These are phyloP conservation scores for Gyrodon lividus DNA, from an alignment of 768 basidiomycete species.

Conservation along the genomic window DNA sequence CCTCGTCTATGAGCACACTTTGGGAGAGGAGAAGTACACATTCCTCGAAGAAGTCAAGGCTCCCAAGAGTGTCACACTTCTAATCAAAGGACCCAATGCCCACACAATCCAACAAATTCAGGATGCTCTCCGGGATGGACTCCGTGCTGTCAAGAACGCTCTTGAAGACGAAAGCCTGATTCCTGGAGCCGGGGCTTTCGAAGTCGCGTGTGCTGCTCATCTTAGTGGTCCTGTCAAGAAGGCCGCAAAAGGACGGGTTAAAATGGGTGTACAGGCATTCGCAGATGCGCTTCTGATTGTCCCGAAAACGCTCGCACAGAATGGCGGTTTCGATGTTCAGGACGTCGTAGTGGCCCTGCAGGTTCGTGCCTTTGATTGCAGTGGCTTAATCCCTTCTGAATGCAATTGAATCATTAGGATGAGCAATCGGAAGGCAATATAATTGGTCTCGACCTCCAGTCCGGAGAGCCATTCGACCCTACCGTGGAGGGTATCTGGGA, in stretches of 20 bases:
- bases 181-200: conserved; percentile 98
- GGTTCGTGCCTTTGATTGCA: conserved; percentile 39
- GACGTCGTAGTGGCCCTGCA: conserved; percentile 91
- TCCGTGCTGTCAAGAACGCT: conserved; percentile 95
- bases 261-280: conserved; percentile 97
- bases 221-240: conserved; percentile 78
- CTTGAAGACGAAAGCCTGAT: conserved; percentile 86
- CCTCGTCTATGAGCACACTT: conserved; percentile 96
- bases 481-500: conserved; percentile 97
- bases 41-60: conserved; percentile 96
- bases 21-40: conserved; percentile 98
- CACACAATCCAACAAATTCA: conserved; percentile 96
- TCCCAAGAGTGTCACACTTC: conserved; percentile 91
- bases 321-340: conserved; percentile 97
- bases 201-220: conserved; percentile 87
- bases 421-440: conserved; percentile 92
- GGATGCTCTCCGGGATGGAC: conserved; percentile 96
- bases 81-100: conserved; percentile 96
- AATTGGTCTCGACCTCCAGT: conserved; percentile 88
- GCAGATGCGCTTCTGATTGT: conserved; percentile 93
- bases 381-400: conserved; percentile 15
- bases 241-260: conserved; percentile 87
- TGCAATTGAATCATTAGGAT: conserved; percentile 50
- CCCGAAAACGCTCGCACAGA: conserved; percentile 94
- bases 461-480: conserved; percentile 96